A percentile compares a stretch with the other conserved stretches of the same genome.
Evolutionary conservation across 148 eudicot genomes (phyloP).

Genomic region (Chenopodium album): DNA sequence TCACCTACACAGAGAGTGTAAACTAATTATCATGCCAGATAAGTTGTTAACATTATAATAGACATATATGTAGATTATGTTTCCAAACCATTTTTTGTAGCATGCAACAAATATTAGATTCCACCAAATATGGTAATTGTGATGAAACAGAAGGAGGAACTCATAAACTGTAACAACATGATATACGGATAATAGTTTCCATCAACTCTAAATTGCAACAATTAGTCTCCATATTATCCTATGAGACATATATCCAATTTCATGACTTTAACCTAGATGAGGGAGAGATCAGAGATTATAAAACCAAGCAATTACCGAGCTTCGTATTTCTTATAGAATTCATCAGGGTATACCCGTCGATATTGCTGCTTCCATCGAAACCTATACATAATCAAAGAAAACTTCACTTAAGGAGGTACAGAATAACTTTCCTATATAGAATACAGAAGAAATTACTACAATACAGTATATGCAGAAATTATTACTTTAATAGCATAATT

Average conservation of each 20-base stretch:
- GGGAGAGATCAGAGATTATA: not conserved
- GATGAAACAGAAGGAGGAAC: conserved; percentile 4
- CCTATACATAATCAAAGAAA: conserved; percentile 38
- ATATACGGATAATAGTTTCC: not conserved
- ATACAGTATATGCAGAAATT: not conserved
- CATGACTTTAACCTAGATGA: not conserved
- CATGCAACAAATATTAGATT: not conserved
- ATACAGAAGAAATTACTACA: not conserved
- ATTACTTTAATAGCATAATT: not conserved
- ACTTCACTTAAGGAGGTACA: not conserved
- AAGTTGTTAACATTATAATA: not conserved
- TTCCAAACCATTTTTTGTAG: not conserved
- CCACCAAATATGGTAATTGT: not conserved
- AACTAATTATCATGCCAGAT: not conserved
- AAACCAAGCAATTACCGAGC: conserved; percentile 46
- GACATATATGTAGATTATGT: not conserved
- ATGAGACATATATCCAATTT: not conserved
- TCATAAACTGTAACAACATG: not conserved
- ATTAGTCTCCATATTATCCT: not conserved
- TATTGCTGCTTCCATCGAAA: conserved; percentile 87
- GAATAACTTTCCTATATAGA: not conserved
- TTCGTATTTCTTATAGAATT: conserved; percentile 73
- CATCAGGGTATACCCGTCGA: conserved; percentile 70
- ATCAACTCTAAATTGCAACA: not conserved
- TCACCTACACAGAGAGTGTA: not conserved